A percentile compares a stretch with the other conserved stretches of the same genome.
Evolutionary conservation across 306 rosid genomes (phyloP).

Genomic region (Ormosia emarginata): DNA sequence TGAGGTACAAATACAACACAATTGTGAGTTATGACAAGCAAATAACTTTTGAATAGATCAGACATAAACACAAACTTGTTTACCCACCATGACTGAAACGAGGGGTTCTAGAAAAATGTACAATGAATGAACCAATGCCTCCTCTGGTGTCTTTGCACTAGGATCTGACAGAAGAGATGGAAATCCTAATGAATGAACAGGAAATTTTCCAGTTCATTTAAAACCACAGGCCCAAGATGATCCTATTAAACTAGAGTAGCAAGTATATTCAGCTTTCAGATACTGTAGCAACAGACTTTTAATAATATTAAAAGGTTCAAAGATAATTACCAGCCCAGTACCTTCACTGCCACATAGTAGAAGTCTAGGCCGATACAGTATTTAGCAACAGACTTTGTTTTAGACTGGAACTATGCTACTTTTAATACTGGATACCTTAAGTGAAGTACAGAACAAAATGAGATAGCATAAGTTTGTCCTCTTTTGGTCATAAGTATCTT

Average conservation of each 20-base stretch:
- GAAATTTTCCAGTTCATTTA: conserved; percentile 96
- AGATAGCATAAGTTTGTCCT: background rate
- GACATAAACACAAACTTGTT: background rate
- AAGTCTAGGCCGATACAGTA: conserved; percentile 91
- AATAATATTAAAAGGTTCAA: conserved; percentile 36
- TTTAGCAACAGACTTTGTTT: no score
- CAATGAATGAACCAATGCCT: conserved; percentile 84
- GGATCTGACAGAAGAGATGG: conserved; percentile 96
- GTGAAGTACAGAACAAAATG: background rate
- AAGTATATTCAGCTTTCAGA: conserved; percentile 74
- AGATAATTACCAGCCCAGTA: conserved; percentile 88
- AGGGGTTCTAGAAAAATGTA: background rate
- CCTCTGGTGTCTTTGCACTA: conserved; percentile 98
- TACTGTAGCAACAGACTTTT: conserved; percentile 16
- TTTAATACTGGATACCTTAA: background rate
- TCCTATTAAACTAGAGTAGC: conserved; percentile 99
- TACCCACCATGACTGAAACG: background rate
- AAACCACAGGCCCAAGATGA: conserved; percentile 97
- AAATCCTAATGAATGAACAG: conserved; percentile 91
- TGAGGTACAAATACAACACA: background rate
- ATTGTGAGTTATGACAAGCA: background rate
- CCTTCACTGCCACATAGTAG: conserved; percentile 89
- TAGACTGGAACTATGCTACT: background rate
- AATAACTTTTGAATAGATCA: background rate
- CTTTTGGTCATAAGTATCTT: background rate